Conservation (phyloP, 352 stramenopile species). For the Pythium insidiosum region DNA sequence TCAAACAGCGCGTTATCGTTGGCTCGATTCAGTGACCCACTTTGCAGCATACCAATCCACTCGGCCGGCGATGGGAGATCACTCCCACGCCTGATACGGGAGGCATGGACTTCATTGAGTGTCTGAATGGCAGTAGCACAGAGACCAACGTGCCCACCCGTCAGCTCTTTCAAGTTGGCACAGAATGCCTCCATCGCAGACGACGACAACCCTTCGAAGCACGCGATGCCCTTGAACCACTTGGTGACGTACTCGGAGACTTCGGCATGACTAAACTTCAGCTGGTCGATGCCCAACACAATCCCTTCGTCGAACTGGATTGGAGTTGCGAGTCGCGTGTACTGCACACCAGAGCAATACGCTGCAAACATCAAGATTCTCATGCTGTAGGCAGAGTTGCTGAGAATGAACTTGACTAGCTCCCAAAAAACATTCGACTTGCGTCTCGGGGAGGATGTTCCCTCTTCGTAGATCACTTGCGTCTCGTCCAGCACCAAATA, state of each 20-base stretch:
- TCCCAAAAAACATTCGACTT: slow-evolving; percentile 5
- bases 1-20: slow-evolving; percentile 6
- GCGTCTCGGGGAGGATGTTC: background rate
- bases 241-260: slow-evolving; percentile 8
- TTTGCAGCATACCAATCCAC: slow-evolving; percentile 8
- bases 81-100: background rate
- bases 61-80: slow-evolving; percentile 1
- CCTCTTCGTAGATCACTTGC: slow-evolving; percentile 2
- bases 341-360: slow-evolving; percentile 6
- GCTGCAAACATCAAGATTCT: slow-evolving; percentile 15
- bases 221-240: slow-evolving; percentile 7
- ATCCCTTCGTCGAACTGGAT: background rate
- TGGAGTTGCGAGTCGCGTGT: no score
- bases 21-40: slow-evolving; percentile 3
- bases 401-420: slow-evolving; percentile 4
- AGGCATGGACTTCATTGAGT: slow-evolving; percentile 4
- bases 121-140: slow-evolving; percentile 1
- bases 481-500: slow-evolving; percentile 10
- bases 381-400: background rate
- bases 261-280: slow-evolving; percentile 8
- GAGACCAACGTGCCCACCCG: no score
- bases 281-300: slow-evolving; percentile 1
- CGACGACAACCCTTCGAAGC: background rate
- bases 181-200: slow-evolving; percentile 9
- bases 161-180: background rate